Evolutionary conservation across 192 early-diverging fungal species (phyloP).

Genomic region (Spizellomyces sp.): DNA sequence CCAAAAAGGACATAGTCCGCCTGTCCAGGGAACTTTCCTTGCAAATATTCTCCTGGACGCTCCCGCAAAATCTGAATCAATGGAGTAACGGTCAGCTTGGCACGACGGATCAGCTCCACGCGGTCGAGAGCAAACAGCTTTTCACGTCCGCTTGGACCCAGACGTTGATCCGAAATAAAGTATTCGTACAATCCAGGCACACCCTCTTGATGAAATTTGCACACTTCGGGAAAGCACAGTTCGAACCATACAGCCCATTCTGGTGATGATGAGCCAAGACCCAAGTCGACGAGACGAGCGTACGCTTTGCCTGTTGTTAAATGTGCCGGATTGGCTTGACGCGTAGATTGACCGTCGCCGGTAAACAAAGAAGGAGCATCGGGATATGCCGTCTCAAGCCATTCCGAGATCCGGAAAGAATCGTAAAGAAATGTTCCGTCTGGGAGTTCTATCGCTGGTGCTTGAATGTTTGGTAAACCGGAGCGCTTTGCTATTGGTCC

Average conservation of each 20-base stretch:
- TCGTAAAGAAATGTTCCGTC: slow-evolving; percentile 39
- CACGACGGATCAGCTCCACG: slow-evolving; percentile 21
- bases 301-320: slow-evolving; percentile 23
- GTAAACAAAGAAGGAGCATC: slow-evolving; percentile 35
- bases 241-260: slow-evolving; percentile 42
- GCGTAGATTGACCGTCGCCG: neutral
- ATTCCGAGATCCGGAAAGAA: slow-evolving; percentile 58
- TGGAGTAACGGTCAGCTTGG: slow-evolving; percentile 26
- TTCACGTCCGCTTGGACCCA: slow-evolving; percentile 8
- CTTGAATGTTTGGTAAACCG: too few species aligned
- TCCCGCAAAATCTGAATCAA: slow-evolving; percentile 31
- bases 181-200: slow-evolving; percentile 25
- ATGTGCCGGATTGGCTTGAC: neutral
- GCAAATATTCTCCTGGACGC: slow-evolving; percentile 36
- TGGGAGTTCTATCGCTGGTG: slow-evolving; percentile 28
- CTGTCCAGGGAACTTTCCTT: slow-evolving; percentile 35
- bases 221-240: slow-evolving; percentile 12
- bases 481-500: slow-evolving; percentile 7
- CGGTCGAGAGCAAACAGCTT: neutral
- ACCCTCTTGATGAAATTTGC: neutral
- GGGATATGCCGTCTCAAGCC: slow-evolving; percentile 63
- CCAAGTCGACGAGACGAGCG: slow-evolving; percentile 25
- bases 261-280: slow-evolving; percentile 34
- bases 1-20: slow-evolving; percentile 42
- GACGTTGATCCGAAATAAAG: slow-evolving; percentile 29